Evolutionary conservation across 176 grass and related monocot species (phyloP).

Genomic region (Oryza brachyantha): DNA sequence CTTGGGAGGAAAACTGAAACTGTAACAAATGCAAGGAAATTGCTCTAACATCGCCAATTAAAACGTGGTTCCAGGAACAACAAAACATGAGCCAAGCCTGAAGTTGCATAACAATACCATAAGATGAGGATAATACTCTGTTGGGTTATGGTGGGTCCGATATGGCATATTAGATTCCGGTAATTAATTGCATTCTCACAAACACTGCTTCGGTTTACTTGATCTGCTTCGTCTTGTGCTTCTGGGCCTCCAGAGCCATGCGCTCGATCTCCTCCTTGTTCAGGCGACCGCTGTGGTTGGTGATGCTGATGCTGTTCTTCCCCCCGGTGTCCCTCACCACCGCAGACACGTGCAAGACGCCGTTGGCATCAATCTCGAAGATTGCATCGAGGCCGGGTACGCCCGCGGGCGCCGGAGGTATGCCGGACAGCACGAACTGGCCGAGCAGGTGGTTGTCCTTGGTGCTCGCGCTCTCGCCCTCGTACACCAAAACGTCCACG

Average conservation of each 20-base stretch:
- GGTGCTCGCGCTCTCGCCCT: constrained; percentile 43
- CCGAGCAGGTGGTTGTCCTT: constrained; percentile 50
- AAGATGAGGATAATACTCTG: too few relatives aligned
- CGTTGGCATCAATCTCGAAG: constrained; percentile 50
- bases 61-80: too few relatives aligned
- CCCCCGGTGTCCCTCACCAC: constrained; percentile 22
- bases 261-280: constrained; percentile 45
- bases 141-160: too few relatives aligned
- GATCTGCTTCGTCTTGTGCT: neutral
- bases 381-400: constrained; percentile 33
- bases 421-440: constrained; percentile 38
- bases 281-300: constrained; percentile 24
- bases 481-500: constrained; percentile 22
- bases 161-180: too few relatives aligned
- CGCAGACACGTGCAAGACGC: constrained; percentile 30
- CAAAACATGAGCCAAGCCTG: too few relatives aligned
- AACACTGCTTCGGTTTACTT: neutral
- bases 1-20: too few relatives aligned
- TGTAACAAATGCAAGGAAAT: too few relatives aligned
- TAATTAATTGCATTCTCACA: too few relatives aligned
- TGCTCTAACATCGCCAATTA: too few relatives aligned
- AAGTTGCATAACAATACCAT: too few relatives aligned
- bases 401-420: constrained; percentile 25
- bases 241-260: constrained; percentile 36
- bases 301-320: constrained; percentile 54